phyloP scores from a whole-genome alignment of 768 basidiomycete species.

The Leucocoprinus birnbaumii region DNA sequence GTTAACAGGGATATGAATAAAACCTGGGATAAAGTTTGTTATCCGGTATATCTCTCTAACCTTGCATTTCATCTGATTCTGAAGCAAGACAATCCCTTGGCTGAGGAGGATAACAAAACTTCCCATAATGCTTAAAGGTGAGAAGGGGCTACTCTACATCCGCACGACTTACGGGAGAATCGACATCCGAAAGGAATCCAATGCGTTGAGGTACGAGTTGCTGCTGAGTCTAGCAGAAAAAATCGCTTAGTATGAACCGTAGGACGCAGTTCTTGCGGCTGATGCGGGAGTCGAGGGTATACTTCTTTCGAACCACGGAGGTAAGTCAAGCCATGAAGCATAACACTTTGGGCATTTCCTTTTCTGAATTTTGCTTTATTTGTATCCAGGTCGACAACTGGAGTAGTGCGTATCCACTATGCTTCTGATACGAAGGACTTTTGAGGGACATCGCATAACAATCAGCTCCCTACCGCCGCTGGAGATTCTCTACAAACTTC shows the following conservation, averaged over 20 bases:
- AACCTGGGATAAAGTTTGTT: slow-evolving; percentile 67
- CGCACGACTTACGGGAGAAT: background rate
- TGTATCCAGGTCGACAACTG: slow-evolving; percentile 62
- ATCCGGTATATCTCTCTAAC: background rate
- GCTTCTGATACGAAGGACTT: background rate
- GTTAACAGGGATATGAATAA: slow-evolving; percentile 68
- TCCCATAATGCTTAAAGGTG: slow-evolving; percentile 76
- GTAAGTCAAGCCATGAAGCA: slow-evolving; percentile 37
- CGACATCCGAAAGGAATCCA: slow-evolving; percentile 50
- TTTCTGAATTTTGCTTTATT: slow-evolving; percentile 1
- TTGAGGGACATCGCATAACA: slow-evolving; percentile 17
- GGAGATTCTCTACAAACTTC: slow-evolving; percentile 74
- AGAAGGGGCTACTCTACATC: background rate
- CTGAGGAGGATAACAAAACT: slow-evolving; percentile 62
- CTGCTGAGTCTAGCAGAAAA: background rate
- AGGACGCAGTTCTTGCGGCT: slow-evolving; percentile 86
- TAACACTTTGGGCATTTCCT: background rate
- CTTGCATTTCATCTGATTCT: background rate
- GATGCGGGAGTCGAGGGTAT: slow-evolving; percentile 87
- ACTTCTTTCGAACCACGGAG: slow-evolving; percentile 89
- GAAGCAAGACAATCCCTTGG: slow-evolving; percentile 72
- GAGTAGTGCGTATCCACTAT: slow-evolving; percentile 55
- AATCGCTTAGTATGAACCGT: slow-evolving; percentile 10
- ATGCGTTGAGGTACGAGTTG: slow-evolving; percentile 59
- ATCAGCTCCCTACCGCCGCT: slow-evolving; percentile 71